Evolutionary conservation across 306 rosid genomes (phyloP).

Genomic region (Cucurbita maxima): DNA sequence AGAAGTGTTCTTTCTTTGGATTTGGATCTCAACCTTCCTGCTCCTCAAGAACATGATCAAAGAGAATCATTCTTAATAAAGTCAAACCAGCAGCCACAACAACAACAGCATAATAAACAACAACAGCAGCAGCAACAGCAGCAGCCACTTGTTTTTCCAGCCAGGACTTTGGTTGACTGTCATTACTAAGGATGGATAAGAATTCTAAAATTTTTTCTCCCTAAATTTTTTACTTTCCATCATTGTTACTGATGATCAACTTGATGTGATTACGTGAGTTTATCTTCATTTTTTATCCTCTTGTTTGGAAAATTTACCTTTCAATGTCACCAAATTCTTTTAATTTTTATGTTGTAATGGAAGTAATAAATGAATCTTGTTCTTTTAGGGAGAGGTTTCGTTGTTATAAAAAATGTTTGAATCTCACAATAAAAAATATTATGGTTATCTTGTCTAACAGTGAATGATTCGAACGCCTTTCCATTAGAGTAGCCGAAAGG

Average conservation of each 20-base stretch:
- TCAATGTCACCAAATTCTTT: conserved; percentile 28
- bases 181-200: conserved; percentile 42
- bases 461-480: conserved; percentile 34
- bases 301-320: conserved; percentile 9
- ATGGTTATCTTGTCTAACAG: conserved; percentile 43
- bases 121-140: conserved; percentile 14
- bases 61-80: conserved; percentile 43
- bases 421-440: no score
- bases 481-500: conserved; percentile 25
- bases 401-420: no score
- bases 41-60: conserved; percentile 78
- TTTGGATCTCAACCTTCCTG: conserved; percentile 97
- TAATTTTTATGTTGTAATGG: conserved; percentile 13
- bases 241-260: neutral
- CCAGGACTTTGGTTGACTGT: conserved; percentile 91
- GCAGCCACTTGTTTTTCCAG: conserved; percentile 29
- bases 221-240: neutral
- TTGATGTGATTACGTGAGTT: conserved; percentile 1
- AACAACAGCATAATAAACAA: conserved; percentile 22
- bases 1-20: conserved; percentile 44
- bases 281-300: neutral
- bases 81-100: conserved; percentile 34
- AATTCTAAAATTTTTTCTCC: neutral
- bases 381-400: no score
- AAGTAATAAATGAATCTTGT: neutral